Conservation (phyloP, 257 asterid genomes). For the Lantana camara region DNA sequence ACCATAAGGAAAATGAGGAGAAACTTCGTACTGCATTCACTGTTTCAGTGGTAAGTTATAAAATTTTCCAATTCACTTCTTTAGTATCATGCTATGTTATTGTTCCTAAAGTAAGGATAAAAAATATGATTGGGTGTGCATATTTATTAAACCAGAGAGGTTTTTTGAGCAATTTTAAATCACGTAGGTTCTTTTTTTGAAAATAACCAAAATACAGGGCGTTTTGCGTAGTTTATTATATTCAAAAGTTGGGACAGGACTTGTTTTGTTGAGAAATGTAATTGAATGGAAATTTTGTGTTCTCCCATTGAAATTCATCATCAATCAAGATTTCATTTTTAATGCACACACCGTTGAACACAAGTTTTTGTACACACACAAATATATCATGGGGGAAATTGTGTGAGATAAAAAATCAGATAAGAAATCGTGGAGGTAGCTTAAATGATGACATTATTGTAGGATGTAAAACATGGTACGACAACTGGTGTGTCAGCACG, state of each 20-base stretch:
- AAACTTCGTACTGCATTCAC: conserved; percentile 94
- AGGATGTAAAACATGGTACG: conserved; percentile 97
- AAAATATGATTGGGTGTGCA: background rate
- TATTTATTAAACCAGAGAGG: too few species aligned
- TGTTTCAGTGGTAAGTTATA: conserved; percentile 89
- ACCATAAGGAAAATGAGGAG: conserved; percentile 86
- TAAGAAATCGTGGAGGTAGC: conserved; percentile 11
- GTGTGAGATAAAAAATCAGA: background rate
- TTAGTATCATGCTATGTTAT: background rate
- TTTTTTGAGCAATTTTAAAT: too few species aligned
- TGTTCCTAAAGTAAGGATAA: background rate
- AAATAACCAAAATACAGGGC: too few species aligned
- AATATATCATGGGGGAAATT: conserved; percentile 6
- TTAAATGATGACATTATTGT: conserved; percentile 23
- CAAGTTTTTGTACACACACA: background rate
- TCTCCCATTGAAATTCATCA: too few species aligned
- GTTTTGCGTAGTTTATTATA: too few species aligned
- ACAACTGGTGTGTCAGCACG: conserved; percentile 96
- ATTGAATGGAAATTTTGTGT: background rate
- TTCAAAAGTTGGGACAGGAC: too few species aligned
- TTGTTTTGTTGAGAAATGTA: too few species aligned
- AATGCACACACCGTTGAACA: background rate
- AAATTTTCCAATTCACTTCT: conserved; percentile 10
- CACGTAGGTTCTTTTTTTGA: too few species aligned
- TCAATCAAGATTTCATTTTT: too few species aligned